Evolutionary conservation across 1,284 basidiomycete genomes (phyloP).

Genomic region (Puccinia coronata): DNA sequence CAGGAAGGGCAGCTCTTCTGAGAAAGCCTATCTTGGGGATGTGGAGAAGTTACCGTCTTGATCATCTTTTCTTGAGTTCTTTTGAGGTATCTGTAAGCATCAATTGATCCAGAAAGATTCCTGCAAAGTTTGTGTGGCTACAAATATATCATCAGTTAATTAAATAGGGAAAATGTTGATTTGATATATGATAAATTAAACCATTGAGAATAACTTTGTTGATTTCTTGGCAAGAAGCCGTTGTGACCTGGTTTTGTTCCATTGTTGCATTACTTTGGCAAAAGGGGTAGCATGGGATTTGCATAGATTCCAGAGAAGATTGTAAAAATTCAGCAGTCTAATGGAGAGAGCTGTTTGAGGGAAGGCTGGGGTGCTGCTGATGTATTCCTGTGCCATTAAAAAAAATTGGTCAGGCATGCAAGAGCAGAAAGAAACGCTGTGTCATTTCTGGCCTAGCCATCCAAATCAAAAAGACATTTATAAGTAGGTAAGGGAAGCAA

Average conservation of each 20-base stretch:
- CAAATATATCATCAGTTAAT: not conserved
- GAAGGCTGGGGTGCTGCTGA: not conserved
- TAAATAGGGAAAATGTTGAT: too few relatives aligned
- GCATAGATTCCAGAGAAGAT: constrained; percentile 1
- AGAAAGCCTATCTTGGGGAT: not conserved
- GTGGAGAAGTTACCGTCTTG: not conserved
- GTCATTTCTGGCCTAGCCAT: not conserved
- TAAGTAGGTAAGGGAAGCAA: too few relatives aligned
- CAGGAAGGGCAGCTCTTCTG: not conserved
- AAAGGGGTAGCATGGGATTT: not conserved
- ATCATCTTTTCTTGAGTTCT: not conserved
- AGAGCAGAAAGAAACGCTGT: not conserved
- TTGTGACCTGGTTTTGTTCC: not conserved
- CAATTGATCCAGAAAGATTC: not conserved
- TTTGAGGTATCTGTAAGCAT: not conserved
- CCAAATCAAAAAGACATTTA: too few relatives aligned
- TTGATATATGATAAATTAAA: too few relatives aligned
- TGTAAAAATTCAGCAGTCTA: not conserved
- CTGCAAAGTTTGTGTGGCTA: not conserved
- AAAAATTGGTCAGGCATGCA: not conserved
- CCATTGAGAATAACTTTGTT: not conserved
- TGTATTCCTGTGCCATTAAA: not conserved
- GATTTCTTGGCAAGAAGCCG: not conserved
- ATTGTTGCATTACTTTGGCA: not conserved
- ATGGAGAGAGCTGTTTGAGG: constrained; percentile 1